Evolutionary conservation across 2,329 filamentous ascomycete genomes (phyloP), one percentile per base, ranked within the genome.

Genomic region (Pseudopithomyces maydicus): DNA sequence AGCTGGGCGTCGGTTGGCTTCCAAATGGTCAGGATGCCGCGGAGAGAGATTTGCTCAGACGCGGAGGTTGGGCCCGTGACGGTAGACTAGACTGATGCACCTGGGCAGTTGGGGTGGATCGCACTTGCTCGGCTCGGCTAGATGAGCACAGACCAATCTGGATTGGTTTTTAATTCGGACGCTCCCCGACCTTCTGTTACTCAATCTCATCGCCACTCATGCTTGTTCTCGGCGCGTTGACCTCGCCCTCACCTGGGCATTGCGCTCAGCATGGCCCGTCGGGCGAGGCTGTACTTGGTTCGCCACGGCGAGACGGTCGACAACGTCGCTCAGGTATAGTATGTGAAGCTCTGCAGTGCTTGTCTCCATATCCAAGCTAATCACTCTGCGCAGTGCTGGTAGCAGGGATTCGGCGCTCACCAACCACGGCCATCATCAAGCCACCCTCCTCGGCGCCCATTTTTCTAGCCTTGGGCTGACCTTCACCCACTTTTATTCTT

Each of bases 271-370:
- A 69, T 68, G 68, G 61, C 58, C 51, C 62, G 54, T 55, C 64
- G 64, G 54, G 85, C 89, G 84, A 83, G 82, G 70, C 75, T 97
- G 54, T 87, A 92, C 68, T 83, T 97, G 67, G 86, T 96, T 68
- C 88, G 92, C 55, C 92, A 97, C 81, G 92, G 89, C 70, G 92
- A 97, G 79, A 94, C 91, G 15, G 90, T 96, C 63, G 90, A 97
- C 78, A 97, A 97, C 74, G 89, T 95, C 56, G 89, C 89, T 39
- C 85, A 88, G 53, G 77, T 91, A 57, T 93, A 90, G 89, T 91
- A 81, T 57, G 58, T 54, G 63, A 2, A 20, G 52, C 20, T 50
- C 59, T 62, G 22, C 49, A 61, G 44, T 43, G 49, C 19, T 29
- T 20, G 20, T n/a, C 29, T 23, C n/a, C 39, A 29, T 26, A 6